Conservation (phyloP, 805 yeast genomes). For the baker's yeast (Saccharomyces cerevisiae) region DNA sequence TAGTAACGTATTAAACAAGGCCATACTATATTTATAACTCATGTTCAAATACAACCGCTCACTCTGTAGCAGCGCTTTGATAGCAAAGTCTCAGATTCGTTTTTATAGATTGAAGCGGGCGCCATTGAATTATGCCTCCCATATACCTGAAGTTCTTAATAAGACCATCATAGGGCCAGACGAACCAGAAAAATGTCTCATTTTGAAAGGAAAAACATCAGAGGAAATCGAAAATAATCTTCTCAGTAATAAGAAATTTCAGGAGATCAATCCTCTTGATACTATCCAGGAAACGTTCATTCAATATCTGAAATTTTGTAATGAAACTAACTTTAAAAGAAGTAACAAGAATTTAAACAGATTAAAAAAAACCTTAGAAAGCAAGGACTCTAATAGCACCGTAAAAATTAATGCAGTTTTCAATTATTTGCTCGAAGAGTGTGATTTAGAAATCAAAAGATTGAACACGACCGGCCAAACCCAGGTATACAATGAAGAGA, state of each 20-base stretch:
- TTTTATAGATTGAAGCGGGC: not conserved
- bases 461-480: conserved; percentile 10
- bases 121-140: not conserved
- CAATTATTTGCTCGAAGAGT: conserved; percentile 18
- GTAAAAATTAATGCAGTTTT: conserved; percentile 11
- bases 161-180: not conserved
- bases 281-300: conserved; percentile 13
- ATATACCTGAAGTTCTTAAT: not conserved
- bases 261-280: not conserved
- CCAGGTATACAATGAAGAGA: conserved; percentile 6
- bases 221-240: not conserved
- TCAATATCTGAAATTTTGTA: conserved; percentile 18
- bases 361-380: conserved; percentile 6
- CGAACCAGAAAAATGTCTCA: not conserved
- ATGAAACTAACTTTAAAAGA: conserved; percentile 17
- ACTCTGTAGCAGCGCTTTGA: not conserved
- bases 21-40: not conserved
- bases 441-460: conserved; percentile 18
- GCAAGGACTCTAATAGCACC: conserved; percentile 1
- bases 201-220: not conserved
- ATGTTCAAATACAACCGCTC: not conserved
- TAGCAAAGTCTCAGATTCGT: not conserved
- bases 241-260: not conserved
- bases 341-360: conserved; percentile 15
- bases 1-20: not conserved